Base-by-base conservation (phyloP, 140 eudicot genomes). In the Ambrosia hybrid region DNA sequence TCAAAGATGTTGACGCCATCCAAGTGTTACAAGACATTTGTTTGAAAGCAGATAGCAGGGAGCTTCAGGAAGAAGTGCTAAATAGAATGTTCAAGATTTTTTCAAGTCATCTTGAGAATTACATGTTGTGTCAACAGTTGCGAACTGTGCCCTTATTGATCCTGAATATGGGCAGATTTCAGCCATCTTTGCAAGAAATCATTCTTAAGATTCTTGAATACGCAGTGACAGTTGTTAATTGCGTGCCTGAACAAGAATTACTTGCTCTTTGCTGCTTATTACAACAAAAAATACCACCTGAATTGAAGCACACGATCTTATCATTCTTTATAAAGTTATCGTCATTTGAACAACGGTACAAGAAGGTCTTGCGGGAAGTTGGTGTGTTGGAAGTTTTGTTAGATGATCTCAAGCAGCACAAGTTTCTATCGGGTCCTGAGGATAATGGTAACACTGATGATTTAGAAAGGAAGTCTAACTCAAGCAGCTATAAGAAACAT, bases 191-290 rank as follows among this genome's bases (percentile, higher is more conserved):
- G 74, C 99, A 88, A 83, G 99, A 95, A 71, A 91, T 91, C 15
- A 95, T 95, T 77, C 79, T 92, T 74, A 92, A 92, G 68, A 92
- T 92, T 84, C 96, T 89, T 41, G 95, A 91, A 77, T 95, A 95
- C 82, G 99, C 99, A 33, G 99, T 95, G 41, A 95, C 99, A 8
- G 99, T 95, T 76, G 97, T 91, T 65, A 95, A 95, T 72, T 88
- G 95, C 78, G 82, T 91, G 55, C 99, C 99, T 3, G 99, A 95
- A 60, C 99, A 95, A 77, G 99, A 95, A 82, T 76, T 95, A 65
- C 90, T 95, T 75, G 94, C 99, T 37, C 95, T 92, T 46, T 89
- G 98, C 83, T 92, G 98, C 85, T 85, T 92, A 65, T 70, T 92
- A 68, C 98, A 95, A 87, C 99, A 95, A 77, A 97, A 89, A 1